These are phyloP conservation scores for Aspergillus transmontanensis DNA, from an alignment of 2,329 filamentous ascomycete species.

Conservation along the genomic window DNA sequence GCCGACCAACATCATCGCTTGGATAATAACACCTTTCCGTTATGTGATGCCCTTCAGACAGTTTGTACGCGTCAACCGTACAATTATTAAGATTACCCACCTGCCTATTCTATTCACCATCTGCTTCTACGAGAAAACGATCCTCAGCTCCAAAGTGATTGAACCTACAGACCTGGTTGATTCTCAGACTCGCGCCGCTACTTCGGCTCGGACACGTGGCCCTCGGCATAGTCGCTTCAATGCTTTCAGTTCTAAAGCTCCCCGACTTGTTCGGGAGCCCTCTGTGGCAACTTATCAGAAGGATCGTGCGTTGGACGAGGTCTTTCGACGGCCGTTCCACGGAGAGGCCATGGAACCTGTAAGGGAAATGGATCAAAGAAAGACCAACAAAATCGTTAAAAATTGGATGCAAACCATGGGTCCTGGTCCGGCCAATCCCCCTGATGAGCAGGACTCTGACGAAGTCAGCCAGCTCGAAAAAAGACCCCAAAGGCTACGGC, in stretches of 20 bases:
- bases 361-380: conserved; percentile 61
- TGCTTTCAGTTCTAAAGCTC: conserved; percentile 71
- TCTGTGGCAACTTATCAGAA: conserved; percentile 88
- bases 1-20: conserved; percentile 87
- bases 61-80: conserved; percentile 86
- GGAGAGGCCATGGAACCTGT: conserved; percentile 64
- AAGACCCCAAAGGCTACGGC: conserved; percentile 51
- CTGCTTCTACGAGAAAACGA: conserved; percentile 80
- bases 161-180: conserved; percentile 88
- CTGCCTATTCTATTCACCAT: conserved; percentile 85
- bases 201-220: conserved; percentile 58
- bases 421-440: conserved; percentile 57
- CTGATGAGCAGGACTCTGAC: conserved; percentile 62
- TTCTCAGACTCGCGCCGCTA: conserved; percentile 57
- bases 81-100: conserved; percentile 87
- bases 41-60: conserved; percentile 77
- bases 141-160: conserved; percentile 74
- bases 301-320: conserved; percentile 85
- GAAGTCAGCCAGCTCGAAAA: conserved; percentile 61
- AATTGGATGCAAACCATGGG: conserved; percentile 82
- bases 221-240: conserved; percentile 60
- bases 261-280: conserved; percentile 71
- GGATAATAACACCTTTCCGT: conserved; percentile 80
- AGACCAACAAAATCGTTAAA: conserved; percentile 79
- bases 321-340: conserved; percentile 73